Percentiles rank a stretch among this genome's conserved stretches.
phyloP scores from a whole-genome alignment of 1,284 basidiomycete genomes.

The Leccinum pseudoinsigne region DNA sequence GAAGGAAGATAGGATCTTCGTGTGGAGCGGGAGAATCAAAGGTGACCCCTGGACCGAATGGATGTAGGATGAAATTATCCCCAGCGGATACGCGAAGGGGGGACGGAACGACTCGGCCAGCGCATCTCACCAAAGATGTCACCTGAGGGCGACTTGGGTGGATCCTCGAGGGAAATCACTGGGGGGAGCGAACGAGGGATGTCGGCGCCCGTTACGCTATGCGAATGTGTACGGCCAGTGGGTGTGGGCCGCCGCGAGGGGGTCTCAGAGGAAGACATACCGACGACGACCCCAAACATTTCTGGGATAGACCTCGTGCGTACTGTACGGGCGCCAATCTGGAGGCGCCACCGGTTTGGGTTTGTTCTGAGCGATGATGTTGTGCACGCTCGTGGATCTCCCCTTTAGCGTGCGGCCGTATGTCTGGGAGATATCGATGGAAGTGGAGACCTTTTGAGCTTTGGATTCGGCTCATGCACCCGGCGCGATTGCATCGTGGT shows the following conservation, averaged over 20 bases:
- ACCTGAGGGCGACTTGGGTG: slow-evolving; percentile 25
- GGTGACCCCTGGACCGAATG: slow-evolving; percentile 58
- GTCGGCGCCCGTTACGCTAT: slow-evolving; percentile 74
- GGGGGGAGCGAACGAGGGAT: slow-evolving; percentile 42
- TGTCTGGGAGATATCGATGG: background rate
- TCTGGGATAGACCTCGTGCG: slow-evolving; percentile 64
- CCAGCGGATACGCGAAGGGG: slow-evolving; percentile 37
- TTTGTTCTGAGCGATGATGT: slow-evolving; percentile 53
- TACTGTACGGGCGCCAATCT: no score
- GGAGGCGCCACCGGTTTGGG: slow-evolving; percentile 40
- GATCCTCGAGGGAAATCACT: slow-evolving; percentile 14
- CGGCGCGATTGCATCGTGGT: slow-evolving; percentile 42
- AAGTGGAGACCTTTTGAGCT: slow-evolving; percentile 4
- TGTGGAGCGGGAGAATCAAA: slow-evolving; percentile 59
- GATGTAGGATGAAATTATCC: slow-evolving; percentile 41
- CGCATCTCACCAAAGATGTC: slow-evolving; percentile 72
- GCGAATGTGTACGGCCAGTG: slow-evolving; percentile 66
- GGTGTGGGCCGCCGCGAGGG: slow-evolving; percentile 29
- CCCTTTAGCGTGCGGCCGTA: slow-evolving; percentile 27
- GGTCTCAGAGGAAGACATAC: slow-evolving; percentile 23
- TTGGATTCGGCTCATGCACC: no score
- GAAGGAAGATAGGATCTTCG: slow-evolving; percentile 35
- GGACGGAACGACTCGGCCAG: slow-evolving; percentile 44
- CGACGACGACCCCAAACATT: slow-evolving; percentile 41
- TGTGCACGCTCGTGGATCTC: slow-evolving; percentile 66